phyloP scores from a whole-genome alignment of 768 basidiomycete genomes.

The Leccinum sublutescens region DNA sequence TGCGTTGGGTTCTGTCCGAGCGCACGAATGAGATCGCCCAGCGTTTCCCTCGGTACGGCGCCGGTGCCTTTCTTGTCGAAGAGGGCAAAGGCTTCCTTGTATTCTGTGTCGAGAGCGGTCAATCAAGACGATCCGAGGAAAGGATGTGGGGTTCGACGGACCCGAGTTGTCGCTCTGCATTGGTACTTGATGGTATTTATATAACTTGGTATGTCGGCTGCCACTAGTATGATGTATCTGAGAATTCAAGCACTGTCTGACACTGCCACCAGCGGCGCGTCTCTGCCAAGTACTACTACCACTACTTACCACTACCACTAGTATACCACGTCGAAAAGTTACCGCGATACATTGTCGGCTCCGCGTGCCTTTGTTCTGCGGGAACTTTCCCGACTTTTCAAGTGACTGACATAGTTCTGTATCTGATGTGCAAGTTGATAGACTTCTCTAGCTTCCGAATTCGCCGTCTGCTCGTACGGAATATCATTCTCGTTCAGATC shows the following conservation, averaged over 20 bases:
- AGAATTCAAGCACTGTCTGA: background rate
- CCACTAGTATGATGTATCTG: background rate
- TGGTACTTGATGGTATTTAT: background rate
- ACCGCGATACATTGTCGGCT: background rate
- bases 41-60: constrained; percentile 78
- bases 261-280: background rate
- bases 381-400: background rate
- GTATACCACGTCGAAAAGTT: background rate
- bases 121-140: background rate
- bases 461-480: background rate
- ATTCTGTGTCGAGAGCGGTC: constrained; percentile 53
- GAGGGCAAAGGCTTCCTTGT: constrained; percentile 95
- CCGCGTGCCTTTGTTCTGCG: background rate
- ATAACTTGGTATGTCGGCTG: background rate
- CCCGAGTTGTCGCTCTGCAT: constrained; percentile 55
- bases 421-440: background rate
- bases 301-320: too few species aligned
- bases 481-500: background rate
- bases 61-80: constrained; percentile 98
- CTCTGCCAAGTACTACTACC: background rate
- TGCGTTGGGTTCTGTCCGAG: constrained; percentile 99
- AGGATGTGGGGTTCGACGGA: constrained; percentile 7
- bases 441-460: too few species aligned
- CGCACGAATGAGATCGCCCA: constrained; percentile 87
- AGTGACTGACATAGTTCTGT: background rate